Base-by-base conservation (phyloP, 2,329 filamentous ascomycete genomes). In the Botrytis porri region DNA sequence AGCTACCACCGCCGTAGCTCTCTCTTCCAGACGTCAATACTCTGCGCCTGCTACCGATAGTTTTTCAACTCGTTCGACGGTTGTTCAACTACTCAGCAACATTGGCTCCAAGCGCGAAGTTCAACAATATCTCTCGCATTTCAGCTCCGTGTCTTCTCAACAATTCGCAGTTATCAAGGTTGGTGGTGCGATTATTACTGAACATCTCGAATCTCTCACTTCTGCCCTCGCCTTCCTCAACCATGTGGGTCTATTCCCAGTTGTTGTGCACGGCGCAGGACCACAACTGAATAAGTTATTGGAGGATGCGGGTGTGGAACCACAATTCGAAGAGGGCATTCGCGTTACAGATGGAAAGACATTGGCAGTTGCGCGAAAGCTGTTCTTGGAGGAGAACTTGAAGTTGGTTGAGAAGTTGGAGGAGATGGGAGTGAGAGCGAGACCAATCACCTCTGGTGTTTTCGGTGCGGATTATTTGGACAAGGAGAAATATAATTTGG, bases 111-210 rank as follows among this genome's bases (percentile, higher is more conserved):
- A 97, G 88, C 88, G 95, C 75, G 95, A 99, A 85, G 94, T 97
- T 76, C 93, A 98, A 86, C 95, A 98, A 84, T 98, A 98, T 83
- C 90, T 98, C 74, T 96, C 95, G 77, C 94, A 98, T 82, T 99
- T 99, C 87, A 96, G 92, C 78, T 97, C 95, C 48, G 95, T 98
- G 75, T 96, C 94, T 62, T 97, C 94, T 51, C 95, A 98, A 85
- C 94, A 97, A 81, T 99, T 98, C 83, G 95, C 95, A 77, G 95
- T 99, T 66, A 97, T 99, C 84, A 99, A 99, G 86, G 95, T 98
- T 72, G 96, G 95, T 75, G 96, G 95, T 75, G 96, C 95, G 76
- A 98, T 98, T 80, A 88, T 99, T 80, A 97, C 94, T 74, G 95
- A 98, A 81, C 92, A 98, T 83, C 88, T 98, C 72, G 93, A 97